Evolutionary conservation across 2,329 filamentous ascomycete genomes (phyloP), one percentile per base, ranked within the genome.

Genomic region (Neopestalotiopsis sp.): DNA sequence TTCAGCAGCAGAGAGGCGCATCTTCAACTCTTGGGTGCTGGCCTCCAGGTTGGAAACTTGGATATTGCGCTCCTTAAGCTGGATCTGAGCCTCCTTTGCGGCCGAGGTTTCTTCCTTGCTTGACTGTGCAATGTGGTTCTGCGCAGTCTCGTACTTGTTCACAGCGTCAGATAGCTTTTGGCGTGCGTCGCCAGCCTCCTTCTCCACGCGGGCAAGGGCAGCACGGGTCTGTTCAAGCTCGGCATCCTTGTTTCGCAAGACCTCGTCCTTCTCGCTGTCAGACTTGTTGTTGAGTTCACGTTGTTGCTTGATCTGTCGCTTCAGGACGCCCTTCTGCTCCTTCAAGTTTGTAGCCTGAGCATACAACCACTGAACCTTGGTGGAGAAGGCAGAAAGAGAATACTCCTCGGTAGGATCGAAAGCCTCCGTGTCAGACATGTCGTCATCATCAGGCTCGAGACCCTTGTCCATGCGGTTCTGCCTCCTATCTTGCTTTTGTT

Each of bases 301-400:
- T 81, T 98, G 95, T 78, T 98, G 95, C 82, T 97, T 95, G 75
- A 98, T 95, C 79, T 98, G 95, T 58, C 94, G 90, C 75, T 95
- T 92, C 9, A 98, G 86, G 28, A 97, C 95, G 63, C 90, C 89
- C 78, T 97, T 97, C 78, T 98, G 95, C 74, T 97, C 93, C 71
- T 93, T 91, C 45, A 98, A 84, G 24, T 89, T 89, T 20, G 91
- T 92, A n/a, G 94, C 89, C 69, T 94, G 92, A 56, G 86, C 85
- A 76, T 94, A 94, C 4, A 98, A 83, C 82, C 90, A 92, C 75
- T 94, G 91, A 0, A 98, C 90, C 75, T 93, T 94, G 9, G 88
- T 84, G 17, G 90, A 91, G 78, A 98, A 97, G 24, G 91, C 93
- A 28, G 87, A 84, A 4, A 97, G 82, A 1, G 91, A 92, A 81